Evolutionary conservation across 257 asterid species (phyloP).

Genomic region (Solanum habrochaites): DNA sequence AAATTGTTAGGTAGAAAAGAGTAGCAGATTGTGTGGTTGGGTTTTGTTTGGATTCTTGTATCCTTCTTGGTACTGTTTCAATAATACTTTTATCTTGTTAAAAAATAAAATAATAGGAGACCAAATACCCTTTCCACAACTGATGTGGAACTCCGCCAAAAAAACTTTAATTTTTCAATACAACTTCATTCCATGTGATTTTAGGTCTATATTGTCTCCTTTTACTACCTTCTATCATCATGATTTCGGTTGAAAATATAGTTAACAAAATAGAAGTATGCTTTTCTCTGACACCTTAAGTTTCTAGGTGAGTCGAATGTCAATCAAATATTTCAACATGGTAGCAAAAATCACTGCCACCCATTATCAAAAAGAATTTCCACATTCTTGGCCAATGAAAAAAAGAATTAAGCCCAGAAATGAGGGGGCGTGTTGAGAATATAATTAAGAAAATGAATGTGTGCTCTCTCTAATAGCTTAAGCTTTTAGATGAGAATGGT

Average conservation of each 20-base stretch:
- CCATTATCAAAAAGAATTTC: neutral
- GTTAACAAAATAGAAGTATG: neutral
- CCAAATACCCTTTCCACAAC: neutral
- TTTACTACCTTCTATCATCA: neutral
- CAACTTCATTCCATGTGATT: neutral
- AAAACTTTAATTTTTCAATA: neutral
- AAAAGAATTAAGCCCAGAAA: neutral
- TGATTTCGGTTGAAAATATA: neutral
- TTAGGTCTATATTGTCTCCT: neutral
- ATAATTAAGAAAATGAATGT: neutral
- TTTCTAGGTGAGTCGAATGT: neutral
- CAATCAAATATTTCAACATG: neutral
- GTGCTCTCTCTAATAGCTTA: neutral
- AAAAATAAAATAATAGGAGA: neutral
- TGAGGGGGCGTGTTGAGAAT: neutral
- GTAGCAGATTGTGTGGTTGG: neutral
- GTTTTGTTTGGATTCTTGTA: neutral
- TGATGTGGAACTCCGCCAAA: neutral
- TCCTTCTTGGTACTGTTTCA: neutral
- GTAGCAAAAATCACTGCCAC: neutral
- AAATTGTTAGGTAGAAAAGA: neutral
- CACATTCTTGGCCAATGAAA: neutral
- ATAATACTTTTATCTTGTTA: neutral
- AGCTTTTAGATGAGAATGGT: neutral
- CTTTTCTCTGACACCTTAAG: neutral